Evolutionary conservation across 176 grass and related monocot genomes (phyloP), one percentile per base, ranked within the genome.

Genomic region (Bonia amplexicaulis): DNA sequence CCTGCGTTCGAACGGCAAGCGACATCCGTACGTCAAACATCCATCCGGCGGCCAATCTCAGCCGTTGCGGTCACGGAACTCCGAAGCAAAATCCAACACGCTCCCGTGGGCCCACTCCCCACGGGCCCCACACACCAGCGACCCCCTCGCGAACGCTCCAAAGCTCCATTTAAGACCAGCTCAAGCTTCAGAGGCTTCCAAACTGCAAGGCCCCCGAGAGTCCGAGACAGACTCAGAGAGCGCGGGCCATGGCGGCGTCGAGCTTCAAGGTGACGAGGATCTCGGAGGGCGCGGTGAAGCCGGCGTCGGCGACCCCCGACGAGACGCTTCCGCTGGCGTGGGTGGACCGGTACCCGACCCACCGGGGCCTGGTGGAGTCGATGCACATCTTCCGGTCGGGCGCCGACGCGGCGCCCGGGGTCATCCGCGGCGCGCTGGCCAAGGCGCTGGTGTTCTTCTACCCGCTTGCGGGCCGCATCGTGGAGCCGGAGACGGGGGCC

Each of bases 271-370:
- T 98, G 85, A 94, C 81, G 31, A 93, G 91, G 96, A 89, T 90
- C 82, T 95, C 96, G 41, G 96, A 94, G 66, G 93, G 86, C 33
- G 39, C 91, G 3, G 91, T 98, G 82, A 91, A 91, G 47, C 96
- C 96, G 13, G 90, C 89, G 20, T 66, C 86, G 20, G 58, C 53
- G 22, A 95, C 96, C 4, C 93, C 96, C 5, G 77, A 63, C 7
- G 88, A 91, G 22, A 92, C 85, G 59, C 91, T 98, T 22, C 88
- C 88, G 13, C 88, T 98, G 49, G 93, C 90, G 3, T 98, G 96
- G 96, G 86, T 98, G 44, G 96, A 95, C 81, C 88, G 96, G 69
- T 98, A 98, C 88, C 93, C 96, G 73, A 98, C 96, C 23, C 96
- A 98, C 80, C 96, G 96, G 0, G 96, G 96, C 3, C 84, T 98